Base-by-base conservation (phyloP, 2,329 filamentous ascomycete species). In the Ophiocordyceps sinensis region DNA sequence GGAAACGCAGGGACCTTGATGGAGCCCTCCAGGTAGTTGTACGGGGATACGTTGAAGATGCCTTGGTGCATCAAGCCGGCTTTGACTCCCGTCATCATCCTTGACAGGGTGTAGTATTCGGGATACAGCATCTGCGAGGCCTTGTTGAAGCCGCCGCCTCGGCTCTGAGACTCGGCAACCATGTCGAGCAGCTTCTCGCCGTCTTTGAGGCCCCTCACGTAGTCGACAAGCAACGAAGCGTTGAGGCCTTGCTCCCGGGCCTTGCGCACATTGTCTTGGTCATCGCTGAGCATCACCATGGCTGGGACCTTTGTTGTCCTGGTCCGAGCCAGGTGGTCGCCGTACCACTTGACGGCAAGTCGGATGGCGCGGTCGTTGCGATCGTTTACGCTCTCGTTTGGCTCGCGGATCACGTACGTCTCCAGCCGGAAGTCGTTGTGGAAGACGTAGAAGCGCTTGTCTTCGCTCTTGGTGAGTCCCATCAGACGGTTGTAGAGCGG, bases 391-490 rank as follows among this genome's bases (percentile, higher is more conserved):
- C 77, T 82, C 66, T 98, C 91, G 31, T 84, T 81, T 6, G 71
- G 61, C 17, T 79, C 73, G 46, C 91, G 74, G 26, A 73, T 65
- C 38, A 95, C 76, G 55, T 94, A 84, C 0, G 91, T 98, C 61
- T 98, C 93, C 32, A 88, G 69, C 40, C 89, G 77, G 57, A 98
- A 98, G 53, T 98, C 91, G 60, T 98, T 98, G 75, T 96, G 96
- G 60, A 98, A 98, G 40, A 98, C 85, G 56, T 96, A 95, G 59
- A 94, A 96, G 41, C 89, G 79, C 69, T 98, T 98, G 49, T 94
- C 87, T 53, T 94, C 87, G 55, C 89, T 94, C 63, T 89, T 94
- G 32, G 88, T 94, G 47, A 98, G 69, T 19, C 83, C 79, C 49
- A 96, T 77, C 39, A 98, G 69, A 32, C 91, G 84, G 60, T 95